Base-by-base conservation (phyloP, 371 early-diverging fungal genomes). In the Lichtheimia ornata region DNA sequence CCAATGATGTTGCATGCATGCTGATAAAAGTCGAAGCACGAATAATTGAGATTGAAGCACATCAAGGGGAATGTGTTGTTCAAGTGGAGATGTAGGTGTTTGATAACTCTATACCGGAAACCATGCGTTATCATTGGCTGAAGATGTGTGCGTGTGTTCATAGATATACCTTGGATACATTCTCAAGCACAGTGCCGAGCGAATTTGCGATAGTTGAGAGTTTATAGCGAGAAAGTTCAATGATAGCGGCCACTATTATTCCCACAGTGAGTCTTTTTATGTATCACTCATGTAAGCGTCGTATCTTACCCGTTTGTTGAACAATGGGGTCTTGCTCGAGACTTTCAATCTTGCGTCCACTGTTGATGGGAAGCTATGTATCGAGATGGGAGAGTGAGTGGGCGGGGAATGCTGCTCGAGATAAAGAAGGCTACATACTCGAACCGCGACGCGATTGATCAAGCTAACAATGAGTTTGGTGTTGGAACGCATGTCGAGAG, bases 1-100 rank as follows among this genome's bases (percentile, higher is more conserved):
- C 89, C 91, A 90, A 61, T 87, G 84, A 53, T 84, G 85, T 54
- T 85, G 85, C 82, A 90, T 79, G 70, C 92, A 93, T 53, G 87
- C 85, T 12, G 86, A 87, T 50, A 91, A 64, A 53, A 93, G 69
- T 47, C 86, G 81, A 56, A 93, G 79, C 11, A 91, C 74, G 71
- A 89, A 91, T 15, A 90, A 69, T 65, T 93, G 91, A n/a, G 90
- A 88, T 63, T 89, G 88, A 66, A 91, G 77, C 35, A 84, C 73
- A 44, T 89, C 87, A 17, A 75, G 68, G n/a, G 86, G 84, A 14
- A 84, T 76, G 59, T 66, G 69, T 49, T 83, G 81, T 57, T 86
- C 87, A 17, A 70, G 65, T 44, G 44, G 27, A 27, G 59, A 44
- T 27, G 70, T 41, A 13, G 60, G 53, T 24, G 50, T 50, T 22